Conservation (phyloP, 2,329 filamentous ascomycete genomes). For the Pseudogymnoascus sp. region DNA sequence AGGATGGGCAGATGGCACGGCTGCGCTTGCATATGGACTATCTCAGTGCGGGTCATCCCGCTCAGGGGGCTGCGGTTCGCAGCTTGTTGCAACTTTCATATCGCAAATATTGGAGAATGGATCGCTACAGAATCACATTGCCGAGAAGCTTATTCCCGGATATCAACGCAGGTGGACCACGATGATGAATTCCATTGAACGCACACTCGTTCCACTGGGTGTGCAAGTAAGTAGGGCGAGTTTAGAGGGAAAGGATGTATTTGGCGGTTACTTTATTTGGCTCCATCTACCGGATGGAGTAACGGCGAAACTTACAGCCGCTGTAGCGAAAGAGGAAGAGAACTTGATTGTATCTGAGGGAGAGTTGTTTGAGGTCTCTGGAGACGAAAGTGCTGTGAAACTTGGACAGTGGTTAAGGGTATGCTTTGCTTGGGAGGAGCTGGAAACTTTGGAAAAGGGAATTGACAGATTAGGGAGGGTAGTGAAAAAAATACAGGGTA, state of each 20-base stretch:
- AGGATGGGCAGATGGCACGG: slow-evolving; percentile 54
- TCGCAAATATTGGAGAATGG: slow-evolving; percentile 44
- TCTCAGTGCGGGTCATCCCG: slow-evolving; percentile 36
- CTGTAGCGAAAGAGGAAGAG: slow-evolving; percentile 34
- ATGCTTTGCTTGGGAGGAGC: slow-evolving; percentile 51
- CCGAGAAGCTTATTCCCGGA: slow-evolving; percentile 42
- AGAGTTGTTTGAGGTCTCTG: slow-evolving; percentile 43
- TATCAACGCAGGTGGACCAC: slow-evolving; percentile 35
- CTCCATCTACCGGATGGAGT: slow-evolving; percentile 41
- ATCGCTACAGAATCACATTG: slow-evolving; percentile 45
- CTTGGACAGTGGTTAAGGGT: slow-evolving; percentile 37
- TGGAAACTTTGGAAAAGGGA: slow-evolving; percentile 44
- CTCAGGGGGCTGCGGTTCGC: slow-evolving; percentile 27
- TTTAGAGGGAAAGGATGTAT: slow-evolving; percentile 6
- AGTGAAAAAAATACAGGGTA: slow-evolving; percentile 7
- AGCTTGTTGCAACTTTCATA: slow-evolving; percentile 27
- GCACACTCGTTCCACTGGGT: slow-evolving; percentile 21
- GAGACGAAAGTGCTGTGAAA: slow-evolving; percentile 27
- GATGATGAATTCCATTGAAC: slow-evolving; percentile 20
- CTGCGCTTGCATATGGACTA: slow-evolving; percentile 48
- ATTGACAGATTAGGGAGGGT: slow-evolving; percentile 38
- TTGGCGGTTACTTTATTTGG: slow-evolving; percentile 61
- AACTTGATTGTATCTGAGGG: slow-evolving; percentile 48
- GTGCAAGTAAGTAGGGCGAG: slow-evolving; percentile 15
- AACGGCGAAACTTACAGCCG: slow-evolving; percentile 37